Percentiles rank a stretch among this genome's conserved stretches.
Conservation (phyloP, 169 alveolate genomes). For the Eimeria tenella region DNA sequence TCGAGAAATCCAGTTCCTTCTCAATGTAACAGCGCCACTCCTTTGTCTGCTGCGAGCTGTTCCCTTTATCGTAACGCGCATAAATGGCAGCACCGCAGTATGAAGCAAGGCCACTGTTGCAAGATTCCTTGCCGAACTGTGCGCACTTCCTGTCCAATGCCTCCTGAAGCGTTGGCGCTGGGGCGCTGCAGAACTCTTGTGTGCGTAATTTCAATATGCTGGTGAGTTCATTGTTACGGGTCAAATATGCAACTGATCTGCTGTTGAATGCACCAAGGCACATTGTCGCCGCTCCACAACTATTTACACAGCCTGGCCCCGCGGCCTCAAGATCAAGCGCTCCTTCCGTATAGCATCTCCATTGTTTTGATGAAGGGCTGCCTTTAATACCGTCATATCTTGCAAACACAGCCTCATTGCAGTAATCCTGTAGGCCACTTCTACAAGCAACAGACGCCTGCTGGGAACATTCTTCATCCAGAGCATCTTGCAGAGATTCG, state of each 20-base stretch:
- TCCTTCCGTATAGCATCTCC: conserved; percentile 14
- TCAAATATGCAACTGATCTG: background rate
- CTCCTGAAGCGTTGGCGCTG: conserved; percentile 43
- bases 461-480: background rate
- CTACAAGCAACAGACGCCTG: conserved; percentile 7
- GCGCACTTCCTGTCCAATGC: conserved; percentile 44
- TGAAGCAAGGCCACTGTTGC: background rate
- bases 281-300: conserved; percentile 20
- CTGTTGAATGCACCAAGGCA: conserved; percentile 27
- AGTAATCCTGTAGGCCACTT: background rate
- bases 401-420: background rate
- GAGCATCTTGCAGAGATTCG: conserved; percentile 19
- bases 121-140: background rate
- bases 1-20: conserved; percentile 26
- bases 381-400: background rate
- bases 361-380: background rate
- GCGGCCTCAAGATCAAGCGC: background rate
- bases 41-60: background rate
- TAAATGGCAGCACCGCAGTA: background rate
- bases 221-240: background rate
- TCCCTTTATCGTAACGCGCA: conserved; percentile 24
- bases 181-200: background rate
- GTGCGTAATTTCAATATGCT: background rate
- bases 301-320: conserved; percentile 25
- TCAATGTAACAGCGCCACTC: conserved; percentile 19